A percentile compares a stretch with the other conserved stretches of the same genome.
Conservation (phyloP, 2,329 filamentous ascomycete species). For the Mycosphaerella arachidis region DNA sequence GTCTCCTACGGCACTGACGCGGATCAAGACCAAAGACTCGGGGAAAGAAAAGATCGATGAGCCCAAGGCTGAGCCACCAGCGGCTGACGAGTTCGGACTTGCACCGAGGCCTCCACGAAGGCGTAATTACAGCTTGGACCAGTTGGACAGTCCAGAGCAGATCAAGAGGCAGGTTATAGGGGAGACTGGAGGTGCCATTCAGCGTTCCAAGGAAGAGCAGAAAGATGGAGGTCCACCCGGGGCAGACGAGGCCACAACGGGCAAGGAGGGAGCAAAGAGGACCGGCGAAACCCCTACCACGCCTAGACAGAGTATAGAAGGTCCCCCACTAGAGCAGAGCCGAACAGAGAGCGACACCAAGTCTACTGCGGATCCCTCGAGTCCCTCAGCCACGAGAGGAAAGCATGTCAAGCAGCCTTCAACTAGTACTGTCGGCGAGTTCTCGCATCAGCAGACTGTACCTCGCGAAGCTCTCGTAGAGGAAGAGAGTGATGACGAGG, state of each 20-base stretch:
- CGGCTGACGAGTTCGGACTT: conserved; percentile 37
- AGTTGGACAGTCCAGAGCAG: conserved; percentile 24
- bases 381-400: conserved; percentile 4
- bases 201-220: conserved; percentile 7
- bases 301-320: conserved; percentile 6
- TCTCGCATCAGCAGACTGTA: conserved; percentile 79
- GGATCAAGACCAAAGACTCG: conserved; percentile 12
- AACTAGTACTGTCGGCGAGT: conserved; percentile 61
- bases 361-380: conserved; percentile 5
- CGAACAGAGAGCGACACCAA: conserved; percentile 4
- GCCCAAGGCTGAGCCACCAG: conserved; percentile 24
- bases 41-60: conserved; percentile 17
- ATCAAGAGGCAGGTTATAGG: conserved; percentile 17
- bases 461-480: conserved; percentile 39
- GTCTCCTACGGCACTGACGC: conserved; percentile 10
- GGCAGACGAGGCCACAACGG: not conserved
- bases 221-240: not conserved
- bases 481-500: conserved; percentile 58
- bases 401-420: conserved; percentile 20
- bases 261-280: not conserved
- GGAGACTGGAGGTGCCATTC: conserved; percentile 19
- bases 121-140: conserved; percentile 24
- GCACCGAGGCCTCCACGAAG: conserved; percentile 31
- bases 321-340: not conserved
- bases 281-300: conserved; percentile 7